Evolutionary conservation across 106 monocot genomes (phyloP).

Genomic region (Acanthochlamys bracteata): DNA sequence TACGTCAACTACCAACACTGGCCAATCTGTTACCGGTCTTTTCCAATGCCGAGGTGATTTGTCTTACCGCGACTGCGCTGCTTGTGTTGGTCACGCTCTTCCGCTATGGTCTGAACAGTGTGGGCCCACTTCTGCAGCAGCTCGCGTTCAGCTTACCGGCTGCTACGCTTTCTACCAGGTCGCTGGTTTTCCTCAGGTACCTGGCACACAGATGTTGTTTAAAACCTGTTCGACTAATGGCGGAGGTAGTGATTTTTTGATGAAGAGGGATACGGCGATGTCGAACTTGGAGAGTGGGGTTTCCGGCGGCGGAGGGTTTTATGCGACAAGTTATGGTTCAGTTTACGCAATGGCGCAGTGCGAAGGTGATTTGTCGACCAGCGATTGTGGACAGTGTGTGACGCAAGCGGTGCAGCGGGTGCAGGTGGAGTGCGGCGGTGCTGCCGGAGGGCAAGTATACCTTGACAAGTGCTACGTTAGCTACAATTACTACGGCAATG

Average conservation of each 20-base stretch:
- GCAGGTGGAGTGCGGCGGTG: conserved; percentile 90
- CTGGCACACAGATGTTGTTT: conserved; percentile 75
- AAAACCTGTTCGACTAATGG: conserved; percentile 55
- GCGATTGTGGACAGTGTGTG: conserved; percentile 77
- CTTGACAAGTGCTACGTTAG: conserved; percentile 93
- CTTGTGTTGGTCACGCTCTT: conserved; percentile 54
- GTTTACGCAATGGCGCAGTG: conserved; percentile 97
- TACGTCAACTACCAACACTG: conserved; percentile 25
- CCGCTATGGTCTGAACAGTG: conserved; percentile 58
- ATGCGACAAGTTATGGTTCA: conserved; percentile 55
- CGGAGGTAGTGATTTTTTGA: conserved; percentile 46
- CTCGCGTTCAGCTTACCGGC: conserved; percentile 77
- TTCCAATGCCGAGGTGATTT: conserved; percentile 97
- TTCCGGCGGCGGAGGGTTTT: conserved; percentile 43
- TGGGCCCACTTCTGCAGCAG: conserved; percentile 47
- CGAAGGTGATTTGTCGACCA: conserved; percentile 70
- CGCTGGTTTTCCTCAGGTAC: conserved; percentile 68
- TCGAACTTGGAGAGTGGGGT: conserved; percentile 63
- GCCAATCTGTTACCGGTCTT: conserved; percentile 54
- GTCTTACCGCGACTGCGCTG: conserved; percentile 50
- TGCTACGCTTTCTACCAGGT: conserved; percentile 87
- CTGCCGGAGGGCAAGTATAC: conserved; percentile 77
- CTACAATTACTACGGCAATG: conserved; percentile 58
- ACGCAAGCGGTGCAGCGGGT: conserved; percentile 82
- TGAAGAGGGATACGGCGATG: conserved; percentile 71